phyloP scores from a whole-genome alignment of 2,329 filamentous ascomycete species.

The Sordariomycetes sp. region DNA sequence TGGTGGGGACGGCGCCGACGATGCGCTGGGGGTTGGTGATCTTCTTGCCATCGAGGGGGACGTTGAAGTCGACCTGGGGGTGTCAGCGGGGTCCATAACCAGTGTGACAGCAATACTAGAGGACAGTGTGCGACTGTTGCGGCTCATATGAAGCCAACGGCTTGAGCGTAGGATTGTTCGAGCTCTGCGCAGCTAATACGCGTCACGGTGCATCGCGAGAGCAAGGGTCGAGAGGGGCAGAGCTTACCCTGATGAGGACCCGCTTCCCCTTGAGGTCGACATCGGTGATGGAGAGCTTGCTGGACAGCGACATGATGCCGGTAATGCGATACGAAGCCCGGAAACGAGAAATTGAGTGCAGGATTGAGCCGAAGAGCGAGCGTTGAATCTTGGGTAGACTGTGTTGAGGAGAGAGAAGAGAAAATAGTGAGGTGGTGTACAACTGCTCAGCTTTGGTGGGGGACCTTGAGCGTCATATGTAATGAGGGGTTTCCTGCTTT shows the following conservation, averaged over 20 bases:
- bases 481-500: constrained; percentile 1
- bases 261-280: constrained; percentile 97
- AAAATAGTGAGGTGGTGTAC: neutral
- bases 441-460: neutral
- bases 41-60: constrained; percentile 90
- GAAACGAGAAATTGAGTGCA: neutral
- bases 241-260: constrained; percentile 85
- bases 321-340: neutral
- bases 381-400: neutral
- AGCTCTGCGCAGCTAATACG: neutral
- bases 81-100: neutral
- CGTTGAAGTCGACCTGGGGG: constrained; percentile 93
- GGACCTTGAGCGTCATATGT: neutral
- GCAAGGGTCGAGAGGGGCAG: neutral
- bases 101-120: neutral
- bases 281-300: constrained; percentile 94
- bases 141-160: neutral
- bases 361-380: neutral
- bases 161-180: neutral
- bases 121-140: neutral
- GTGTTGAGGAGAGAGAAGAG: neutral
- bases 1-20: constrained; percentile 85
- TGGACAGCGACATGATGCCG: constrained; percentile 87
- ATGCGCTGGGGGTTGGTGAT: constrained; percentile 99
- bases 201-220: neutral